These are phyloP conservation scores for Stephania cephalantha DNA, from an alignment of 164 flowering plant genomes.

Conservation along the genomic window DNA sequence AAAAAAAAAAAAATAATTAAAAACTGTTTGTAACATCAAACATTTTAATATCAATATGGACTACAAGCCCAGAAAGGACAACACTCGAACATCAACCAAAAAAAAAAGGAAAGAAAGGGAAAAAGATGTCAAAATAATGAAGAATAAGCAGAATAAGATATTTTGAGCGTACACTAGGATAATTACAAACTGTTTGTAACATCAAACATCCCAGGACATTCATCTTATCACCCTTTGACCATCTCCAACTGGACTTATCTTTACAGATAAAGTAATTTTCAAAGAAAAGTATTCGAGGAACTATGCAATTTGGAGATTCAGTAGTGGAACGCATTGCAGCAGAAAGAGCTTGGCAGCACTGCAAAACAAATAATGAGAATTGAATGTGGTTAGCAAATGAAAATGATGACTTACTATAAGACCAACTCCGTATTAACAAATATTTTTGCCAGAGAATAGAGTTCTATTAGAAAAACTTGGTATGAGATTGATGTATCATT, in stretches of 20 bases:
- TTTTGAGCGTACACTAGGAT: constrained; percentile 49
- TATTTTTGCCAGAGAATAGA: background rate
- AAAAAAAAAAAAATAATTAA: constrained; percentile 30
- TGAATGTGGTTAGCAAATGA: background rate
- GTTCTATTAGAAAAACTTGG: background rate
- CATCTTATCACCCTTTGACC: constrained; percentile 59
- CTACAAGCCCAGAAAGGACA: background rate
- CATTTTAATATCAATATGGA: constrained; percentile 21
- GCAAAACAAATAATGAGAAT: constrained; percentile 23
- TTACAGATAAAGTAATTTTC: constrained; percentile 53
- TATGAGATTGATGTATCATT: background rate
- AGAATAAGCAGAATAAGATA: constrained; percentile 5
- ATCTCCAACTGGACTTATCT: constrained; percentile 64
- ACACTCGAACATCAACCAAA: background rate
- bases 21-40: constrained; percentile 72
- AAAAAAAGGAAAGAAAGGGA: background rate
- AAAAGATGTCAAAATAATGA: background rate
- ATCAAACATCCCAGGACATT: constrained; percentile 81
- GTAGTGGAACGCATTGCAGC: constrained; percentile 48
- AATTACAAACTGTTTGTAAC: constrained; percentile 66
- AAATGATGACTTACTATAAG: background rate
- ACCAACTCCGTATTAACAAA: background rate
- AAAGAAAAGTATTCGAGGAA: constrained; percentile 71
- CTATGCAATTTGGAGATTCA: constrained; percentile 53
- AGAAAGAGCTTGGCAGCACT: constrained; percentile 81